These are phyloP conservation scores for Pseudoscleropodium purum DNA, from an alignment of 225 moss, liverwort and hornwort species.

Conservation along the genomic window DNA sequence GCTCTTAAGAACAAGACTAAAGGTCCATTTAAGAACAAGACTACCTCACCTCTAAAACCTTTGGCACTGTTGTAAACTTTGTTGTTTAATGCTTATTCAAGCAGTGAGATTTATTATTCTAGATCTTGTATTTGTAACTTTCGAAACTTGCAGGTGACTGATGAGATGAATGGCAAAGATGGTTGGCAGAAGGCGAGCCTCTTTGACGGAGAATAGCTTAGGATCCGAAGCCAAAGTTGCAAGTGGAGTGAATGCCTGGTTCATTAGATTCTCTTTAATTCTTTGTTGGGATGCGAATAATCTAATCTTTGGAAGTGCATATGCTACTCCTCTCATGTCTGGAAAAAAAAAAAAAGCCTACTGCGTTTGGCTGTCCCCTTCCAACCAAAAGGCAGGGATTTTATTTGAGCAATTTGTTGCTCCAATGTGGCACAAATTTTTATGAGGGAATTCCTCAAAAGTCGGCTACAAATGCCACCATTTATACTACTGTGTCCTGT, in stretches of 20 bases:
- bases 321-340: too few species aligned
- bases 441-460: background rate
- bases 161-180: slow-evolving; percentile 71
- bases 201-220: slow-evolving; percentile 45
- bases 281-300: background rate
- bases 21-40: too few species aligned
- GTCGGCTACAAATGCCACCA: background rate
- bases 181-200: too few species aligned
- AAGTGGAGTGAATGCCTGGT: slow-evolving; percentile 27
- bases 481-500: background rate
- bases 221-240: slow-evolving; percentile 54
- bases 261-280: background rate
- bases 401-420: background rate
- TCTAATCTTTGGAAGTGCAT: background rate
- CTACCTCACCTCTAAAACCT: background rate
- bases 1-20: too few species aligned
- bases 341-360: background rate
- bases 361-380: too few species aligned
- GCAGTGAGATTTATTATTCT: background rate
- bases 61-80: background rate
- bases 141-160: background rate
- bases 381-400: background rate
- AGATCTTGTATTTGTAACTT: background rate
- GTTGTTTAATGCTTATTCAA: background rate
- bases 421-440: background rate